phyloP scores from a whole-genome alignment of 2,329 filamentous ascomycete genomes.

The Trichoderma sp. region DNA sequence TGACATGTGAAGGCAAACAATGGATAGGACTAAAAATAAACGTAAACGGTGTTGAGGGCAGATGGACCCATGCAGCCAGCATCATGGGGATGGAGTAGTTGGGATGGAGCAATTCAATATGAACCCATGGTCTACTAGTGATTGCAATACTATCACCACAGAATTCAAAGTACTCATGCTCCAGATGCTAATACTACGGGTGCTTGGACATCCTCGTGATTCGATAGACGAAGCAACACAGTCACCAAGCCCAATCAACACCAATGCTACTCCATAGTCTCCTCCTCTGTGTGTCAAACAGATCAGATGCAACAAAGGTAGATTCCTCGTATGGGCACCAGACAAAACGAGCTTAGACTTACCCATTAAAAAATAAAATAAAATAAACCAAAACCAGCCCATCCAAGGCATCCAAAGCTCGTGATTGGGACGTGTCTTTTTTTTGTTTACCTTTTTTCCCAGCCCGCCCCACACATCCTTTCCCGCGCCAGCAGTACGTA shows the following conservation, averaged over 20 bases:
- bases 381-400: neutral
- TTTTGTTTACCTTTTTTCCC: constrained; percentile 1
- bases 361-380: neutral
- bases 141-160: neutral
- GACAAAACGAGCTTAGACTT: neutral
- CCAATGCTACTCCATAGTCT: neutral
- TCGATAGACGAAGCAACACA: neutral
- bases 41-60: neutral
- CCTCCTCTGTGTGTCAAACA: neutral
- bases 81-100: neutral
- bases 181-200: neutral
- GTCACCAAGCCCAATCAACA: neutral
- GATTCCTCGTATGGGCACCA: neutral
- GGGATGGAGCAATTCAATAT: neutral
- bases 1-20: neutral
- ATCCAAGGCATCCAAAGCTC: neutral
- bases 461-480: neutral
- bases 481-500: neutral
- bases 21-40: neutral
- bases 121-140: neutral
- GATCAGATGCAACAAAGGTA: neutral
- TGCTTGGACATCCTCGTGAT: neutral
- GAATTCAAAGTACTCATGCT: neutral
- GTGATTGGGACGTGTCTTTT: neutral
- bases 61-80: neutral